Conservation (phyloP, 148 eudicot genomes). For the Arctostaphylos glauca region DNA sequence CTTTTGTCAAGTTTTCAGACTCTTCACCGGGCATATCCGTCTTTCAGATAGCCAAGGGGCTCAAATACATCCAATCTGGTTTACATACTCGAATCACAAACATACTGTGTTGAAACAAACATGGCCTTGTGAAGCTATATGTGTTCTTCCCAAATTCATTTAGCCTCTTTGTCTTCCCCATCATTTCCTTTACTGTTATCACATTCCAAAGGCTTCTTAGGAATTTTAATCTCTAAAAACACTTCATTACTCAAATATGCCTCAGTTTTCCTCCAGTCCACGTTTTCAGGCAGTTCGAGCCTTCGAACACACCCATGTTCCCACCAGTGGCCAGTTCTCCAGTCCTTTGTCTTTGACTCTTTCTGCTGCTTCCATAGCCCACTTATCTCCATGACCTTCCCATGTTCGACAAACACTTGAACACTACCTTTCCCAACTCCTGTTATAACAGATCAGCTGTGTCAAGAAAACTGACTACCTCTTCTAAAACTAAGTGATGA, state of each 20-base stretch:
- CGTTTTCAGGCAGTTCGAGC: slow-evolving; percentile 72
- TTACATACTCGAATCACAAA: not conserved
- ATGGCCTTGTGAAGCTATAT: not conserved
- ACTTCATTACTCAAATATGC: slow-evolving; percentile 44
- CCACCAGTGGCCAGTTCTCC: slow-evolving; percentile 86
- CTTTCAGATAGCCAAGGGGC: not conserved
- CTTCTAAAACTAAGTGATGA: not conserved
- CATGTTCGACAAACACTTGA: slow-evolving; percentile 60
- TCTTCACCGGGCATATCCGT: not conserved
- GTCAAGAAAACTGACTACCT: slow-evolving; percentile 1
- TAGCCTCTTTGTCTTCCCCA: slow-evolving; percentile 4
- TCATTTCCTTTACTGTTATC: slow-evolving; percentile 24
- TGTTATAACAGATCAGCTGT: slow-evolving; percentile 26
- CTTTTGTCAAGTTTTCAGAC: not conserved
- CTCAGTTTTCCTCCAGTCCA: slow-evolving; percentile 60
- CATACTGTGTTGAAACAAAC: not conserved
- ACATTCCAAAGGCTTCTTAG: slow-evolving; percentile 40
- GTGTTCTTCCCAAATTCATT: not conserved
- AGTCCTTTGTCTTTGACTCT: slow-evolving; percentile 43
- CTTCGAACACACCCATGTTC: slow-evolving; percentile 75
- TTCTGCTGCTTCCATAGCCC: slow-evolving; percentile 56
- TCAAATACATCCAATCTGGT: not conserved
- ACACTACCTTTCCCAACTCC: slow-evolving; percentile 45
- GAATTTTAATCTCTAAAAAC: slow-evolving; percentile 59
- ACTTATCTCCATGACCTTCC: slow-evolving; percentile 68